Percentiles rank a stretch among this genome's conserved stretches.
These are phyloP conservation scores for Diaporthe citrichinensis DNA, from an alignment of 2,329 filamentous ascomycete species.

Conservation along the genomic window DNA sequence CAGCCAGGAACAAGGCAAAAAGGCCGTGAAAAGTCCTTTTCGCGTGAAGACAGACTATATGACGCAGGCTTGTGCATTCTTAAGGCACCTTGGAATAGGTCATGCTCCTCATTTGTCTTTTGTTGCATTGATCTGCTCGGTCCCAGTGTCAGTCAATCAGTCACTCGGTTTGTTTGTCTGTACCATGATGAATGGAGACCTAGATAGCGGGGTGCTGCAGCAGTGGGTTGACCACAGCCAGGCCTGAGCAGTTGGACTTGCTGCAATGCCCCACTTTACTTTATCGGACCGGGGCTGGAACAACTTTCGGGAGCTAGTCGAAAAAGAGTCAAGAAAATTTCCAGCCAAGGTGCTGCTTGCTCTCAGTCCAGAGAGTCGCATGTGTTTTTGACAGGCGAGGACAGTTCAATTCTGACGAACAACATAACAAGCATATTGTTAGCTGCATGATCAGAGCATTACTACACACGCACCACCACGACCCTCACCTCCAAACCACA, in stretches of 20 bases:
- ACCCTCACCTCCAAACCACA: background rate
- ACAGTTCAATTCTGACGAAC: background rate
- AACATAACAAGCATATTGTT: background rate
- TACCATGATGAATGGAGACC: background rate
- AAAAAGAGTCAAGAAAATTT: slow-evolving; percentile 39
- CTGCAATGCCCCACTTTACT: slow-evolving; percentile 3
- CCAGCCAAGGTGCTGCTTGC: slow-evolving; percentile 30
- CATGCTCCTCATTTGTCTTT: background rate
- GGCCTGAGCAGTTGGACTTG: background rate
- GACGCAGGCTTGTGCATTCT: background rate
- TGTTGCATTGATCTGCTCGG: background rate
- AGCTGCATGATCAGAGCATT: background rate
- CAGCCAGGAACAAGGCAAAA: no score
- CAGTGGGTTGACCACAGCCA: background rate
- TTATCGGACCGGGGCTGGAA: slow-evolving; percentile 36
- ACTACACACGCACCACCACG: background rate
- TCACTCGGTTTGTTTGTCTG: background rate
- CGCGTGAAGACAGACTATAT: background rate
- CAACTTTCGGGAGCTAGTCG: slow-evolving; percentile 38
- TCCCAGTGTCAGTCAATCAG: background rate
- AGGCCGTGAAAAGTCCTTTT: background rate
- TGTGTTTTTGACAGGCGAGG: slow-evolving; percentile 4
- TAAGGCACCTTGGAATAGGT: background rate
- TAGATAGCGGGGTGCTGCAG: background rate
- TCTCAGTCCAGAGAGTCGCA: background rate